phyloP scores from a whole-genome alignment of 441 rosid genomes.

The Breynia disticha region DNA sequence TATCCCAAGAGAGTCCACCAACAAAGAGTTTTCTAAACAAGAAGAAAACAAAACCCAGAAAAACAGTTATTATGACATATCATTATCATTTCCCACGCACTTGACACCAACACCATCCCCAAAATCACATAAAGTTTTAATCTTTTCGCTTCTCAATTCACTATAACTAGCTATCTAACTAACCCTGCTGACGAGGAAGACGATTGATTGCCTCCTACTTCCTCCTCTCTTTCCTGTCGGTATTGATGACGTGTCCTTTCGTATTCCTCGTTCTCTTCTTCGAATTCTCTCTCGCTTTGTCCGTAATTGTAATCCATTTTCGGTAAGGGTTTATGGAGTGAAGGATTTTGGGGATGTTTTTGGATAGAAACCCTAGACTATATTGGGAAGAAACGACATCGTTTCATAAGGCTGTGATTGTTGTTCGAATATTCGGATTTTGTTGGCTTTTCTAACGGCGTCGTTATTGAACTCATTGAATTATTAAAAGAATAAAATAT shows the following conservation, averaged over 20 bases:
- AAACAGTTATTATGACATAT: conserved; percentile 12
- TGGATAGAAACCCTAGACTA: too few relatives aligned
- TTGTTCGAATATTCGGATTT: too few relatives aligned
- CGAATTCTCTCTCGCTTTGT: neutral
- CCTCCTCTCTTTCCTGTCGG: neutral
- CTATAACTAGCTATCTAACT: conserved; percentile 6
- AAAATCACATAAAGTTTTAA: neutral
- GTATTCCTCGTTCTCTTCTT: neutral
- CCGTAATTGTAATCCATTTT: neutral
- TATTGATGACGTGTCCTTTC: neutral
- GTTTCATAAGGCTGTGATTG: too few relatives aligned
- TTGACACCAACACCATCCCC: neutral
- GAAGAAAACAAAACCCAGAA: conserved; percentile 5
- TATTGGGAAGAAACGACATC: too few relatives aligned
- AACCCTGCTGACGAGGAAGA: conserved; percentile 21
- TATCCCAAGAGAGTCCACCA: conserved; percentile 30
- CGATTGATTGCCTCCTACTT: neutral
- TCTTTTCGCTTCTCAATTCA: neutral
- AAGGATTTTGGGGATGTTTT: too few relatives aligned
- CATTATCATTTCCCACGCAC: conserved; percentile 1
- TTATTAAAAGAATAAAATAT: too few relatives aligned
- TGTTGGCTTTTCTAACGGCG: too few relatives aligned
- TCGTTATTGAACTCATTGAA: too few relatives aligned
- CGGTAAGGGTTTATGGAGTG: too few relatives aligned
- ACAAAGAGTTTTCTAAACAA: conserved; percentile 28